phyloP scores from a whole-genome alignment of 148 eudicot species.

The Heliosperma pusillum region DNA sequence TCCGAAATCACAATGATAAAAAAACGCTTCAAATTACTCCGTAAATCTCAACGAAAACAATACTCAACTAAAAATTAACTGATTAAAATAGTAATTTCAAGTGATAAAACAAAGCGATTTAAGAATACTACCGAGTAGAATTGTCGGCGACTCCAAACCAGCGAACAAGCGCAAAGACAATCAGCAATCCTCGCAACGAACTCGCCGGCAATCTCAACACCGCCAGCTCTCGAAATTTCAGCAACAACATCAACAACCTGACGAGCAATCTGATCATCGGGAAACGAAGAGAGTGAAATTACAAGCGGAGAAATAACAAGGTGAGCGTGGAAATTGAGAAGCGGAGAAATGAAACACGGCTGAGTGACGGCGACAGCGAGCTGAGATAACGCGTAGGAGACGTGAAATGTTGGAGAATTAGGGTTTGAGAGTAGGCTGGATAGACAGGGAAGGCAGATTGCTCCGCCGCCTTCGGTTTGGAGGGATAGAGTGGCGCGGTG shows the following conservation, averaged over 20 bases:
- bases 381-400: slow-evolving; percentile 92
- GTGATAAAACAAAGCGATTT: background rate
- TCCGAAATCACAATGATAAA: too few relatives aligned
- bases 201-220: slow-evolving; percentile 40
- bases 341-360: slow-evolving; percentile 45
- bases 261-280: slow-evolving; percentile 60
- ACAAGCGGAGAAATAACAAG: slow-evolving; percentile 69
- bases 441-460: slow-evolving; percentile 78
- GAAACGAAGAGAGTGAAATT: slow-evolving; percentile 37
- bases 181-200: slow-evolving; percentile 52
- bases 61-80: background rate
- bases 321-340: slow-evolving; percentile 59
- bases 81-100: background rate
- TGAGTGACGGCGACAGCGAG: slow-evolving; percentile 63
- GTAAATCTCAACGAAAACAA: background rate
- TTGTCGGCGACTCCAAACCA: slow-evolving; percentile 76
- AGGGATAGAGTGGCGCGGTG: slow-evolving; percentile 61
- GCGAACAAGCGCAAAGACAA: slow-evolving; percentile 37
- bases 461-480: slow-evolving; percentile 53
- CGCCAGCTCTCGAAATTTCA: slow-evolving; percentile 36
- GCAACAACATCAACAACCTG: slow-evolving; percentile 45
- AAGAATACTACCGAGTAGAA: slow-evolving; percentile 39
- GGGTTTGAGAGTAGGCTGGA: slow-evolving; percentile 72
- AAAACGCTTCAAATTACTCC: background rate
- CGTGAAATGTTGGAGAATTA: slow-evolving; percentile 66